Evolutionary conservation across 2,329 filamentous ascomycete species (phyloP).

Genomic region (Tolypocladium ophioglossoides): DNA sequence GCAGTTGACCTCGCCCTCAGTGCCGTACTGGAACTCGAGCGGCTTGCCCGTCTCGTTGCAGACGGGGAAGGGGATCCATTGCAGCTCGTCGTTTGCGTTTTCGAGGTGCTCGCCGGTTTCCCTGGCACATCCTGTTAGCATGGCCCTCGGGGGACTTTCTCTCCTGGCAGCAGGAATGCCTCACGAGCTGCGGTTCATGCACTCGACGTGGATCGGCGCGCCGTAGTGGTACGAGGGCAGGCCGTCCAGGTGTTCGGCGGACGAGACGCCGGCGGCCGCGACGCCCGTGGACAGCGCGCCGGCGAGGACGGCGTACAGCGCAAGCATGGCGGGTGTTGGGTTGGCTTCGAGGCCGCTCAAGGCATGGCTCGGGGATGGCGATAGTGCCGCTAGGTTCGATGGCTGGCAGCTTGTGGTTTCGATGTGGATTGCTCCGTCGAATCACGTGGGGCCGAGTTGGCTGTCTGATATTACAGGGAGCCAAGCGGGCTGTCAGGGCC

Average conservation of each 20-base stretch:
- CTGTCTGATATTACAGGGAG: no score
- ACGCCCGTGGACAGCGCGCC: conserved; percentile 15
- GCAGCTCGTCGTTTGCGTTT: conserved; percentile 66
- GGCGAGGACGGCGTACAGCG: conserved; percentile 5
- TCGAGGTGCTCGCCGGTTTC: conserved; percentile 87
- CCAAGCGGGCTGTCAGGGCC: no score
- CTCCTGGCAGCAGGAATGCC: conserved; percentile 11
- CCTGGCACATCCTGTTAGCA: conserved; percentile 30
- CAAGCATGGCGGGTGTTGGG: neutral
- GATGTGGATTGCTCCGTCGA: neutral
- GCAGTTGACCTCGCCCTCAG: conserved; percentile 73
- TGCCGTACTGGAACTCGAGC: conserved; percentile 77
- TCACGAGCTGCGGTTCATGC: conserved; percentile 64
- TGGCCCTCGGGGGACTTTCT: neutral
- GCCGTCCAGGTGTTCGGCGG: conserved; percentile 17
- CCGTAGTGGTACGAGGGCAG: conserved; percentile 56
- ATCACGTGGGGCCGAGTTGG: neutral
- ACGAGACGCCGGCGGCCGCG: conserved; percentile 17
- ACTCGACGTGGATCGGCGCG: conserved; percentile 58
- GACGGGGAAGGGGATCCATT: conserved; percentile 83
- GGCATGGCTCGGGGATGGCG: neutral
- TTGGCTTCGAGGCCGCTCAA: neutral
- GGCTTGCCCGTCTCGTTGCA: conserved; percentile 82
- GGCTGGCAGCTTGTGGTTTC: neutral
- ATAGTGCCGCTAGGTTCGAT: neutral